A percentile compares a stretch with the other conserved stretches of the same genome.
These are phyloP conservation scores for Xeromyces bisporus DNA, from an alignment of 495 filamentous ascomycete genomes.

Conservation along the genomic window DNA sequence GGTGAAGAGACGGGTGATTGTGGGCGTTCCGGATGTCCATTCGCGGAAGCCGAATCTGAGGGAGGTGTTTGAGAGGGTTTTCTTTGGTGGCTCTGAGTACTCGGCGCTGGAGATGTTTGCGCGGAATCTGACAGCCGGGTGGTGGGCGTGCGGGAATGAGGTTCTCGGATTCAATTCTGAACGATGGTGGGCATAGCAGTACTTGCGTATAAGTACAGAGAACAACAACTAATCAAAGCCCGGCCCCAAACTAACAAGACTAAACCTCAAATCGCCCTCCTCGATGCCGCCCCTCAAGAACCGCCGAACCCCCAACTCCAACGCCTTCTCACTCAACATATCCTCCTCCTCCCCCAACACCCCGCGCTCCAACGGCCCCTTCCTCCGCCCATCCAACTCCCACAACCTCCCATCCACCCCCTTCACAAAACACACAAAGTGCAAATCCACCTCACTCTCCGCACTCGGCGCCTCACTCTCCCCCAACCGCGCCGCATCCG, in stretches of 20 bases:
- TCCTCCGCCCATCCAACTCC: constrained; percentile 70
- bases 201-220: neutral
- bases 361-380: constrained; percentile 49
- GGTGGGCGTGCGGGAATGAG: constrained; percentile 85
- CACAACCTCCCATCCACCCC: constrained; percentile 52
- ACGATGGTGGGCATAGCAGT: constrained; percentile 42
- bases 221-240: constrained; percentile 35
- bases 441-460: constrained; percentile 51
- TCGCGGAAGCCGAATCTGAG: constrained; percentile 73
- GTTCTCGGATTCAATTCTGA: constrained; percentile 60
- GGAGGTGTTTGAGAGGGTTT: constrained; percentile 33
- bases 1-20: constrained; percentile 40
- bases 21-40: constrained; percentile 77
- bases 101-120: constrained; percentile 75
- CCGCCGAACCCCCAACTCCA: constrained; percentile 37
- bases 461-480: constrained; percentile 56
- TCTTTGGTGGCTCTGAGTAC: constrained; percentile 28
- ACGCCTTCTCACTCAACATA: constrained; percentile 48
- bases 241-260: constrained; percentile 51
- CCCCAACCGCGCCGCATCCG: constrained; percentile 49
- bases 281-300: constrained; percentile 46
- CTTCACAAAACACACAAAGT: constrained; percentile 80
- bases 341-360: constrained; percentile 39
- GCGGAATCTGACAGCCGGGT: constrained; percentile 65
- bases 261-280: constrained; percentile 54